These are phyloP conservation scores for Arthrobotrys iridis DNA, from an alignment of 2,329 filamentous ascomycete species.

Conservation along the genomic window DNA sequence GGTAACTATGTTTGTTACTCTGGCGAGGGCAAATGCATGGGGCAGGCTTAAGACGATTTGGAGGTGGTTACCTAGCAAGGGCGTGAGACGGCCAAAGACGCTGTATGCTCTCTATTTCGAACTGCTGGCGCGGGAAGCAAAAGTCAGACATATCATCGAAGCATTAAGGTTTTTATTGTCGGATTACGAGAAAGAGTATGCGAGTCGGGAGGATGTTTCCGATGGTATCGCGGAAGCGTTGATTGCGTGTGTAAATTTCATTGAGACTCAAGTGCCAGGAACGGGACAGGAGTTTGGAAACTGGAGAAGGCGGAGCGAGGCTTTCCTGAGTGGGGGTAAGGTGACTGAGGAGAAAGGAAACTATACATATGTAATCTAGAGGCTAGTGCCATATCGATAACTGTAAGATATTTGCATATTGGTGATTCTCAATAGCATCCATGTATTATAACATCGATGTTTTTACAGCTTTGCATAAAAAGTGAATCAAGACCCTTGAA, in stretches of 20 bases:
- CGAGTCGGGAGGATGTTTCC: conserved; percentile 19
- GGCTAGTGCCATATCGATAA: not conserved
- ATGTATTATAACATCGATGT: no score
- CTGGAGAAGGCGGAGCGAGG: conserved; percentile 54
- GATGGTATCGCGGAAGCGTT: conserved; percentile 45
- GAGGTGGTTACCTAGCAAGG: conserved; percentile 53
- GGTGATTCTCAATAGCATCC: no score
- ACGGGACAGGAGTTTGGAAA: conserved; percentile 50
- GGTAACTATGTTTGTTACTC: conserved; percentile 46
- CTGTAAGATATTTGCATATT: conserved; percentile 33
- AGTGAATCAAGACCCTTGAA: no score
- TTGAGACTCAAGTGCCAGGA: conserved; percentile 54
- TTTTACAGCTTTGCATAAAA: no score
- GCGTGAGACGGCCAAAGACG: conserved; percentile 45
- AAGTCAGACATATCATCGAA: conserved; percentile 53
- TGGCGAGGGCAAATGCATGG: conserved; percentile 23
- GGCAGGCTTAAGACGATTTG: conserved; percentile 35
- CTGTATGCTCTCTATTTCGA: conserved; percentile 55
- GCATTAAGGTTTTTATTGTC: conserved; percentile 47
- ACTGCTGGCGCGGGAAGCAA: conserved; percentile 53
- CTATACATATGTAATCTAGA: conserved; percentile 48
- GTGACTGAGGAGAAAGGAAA: conserved; percentile 6
- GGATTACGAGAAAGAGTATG: conserved; percentile 44
- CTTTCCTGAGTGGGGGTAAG: conserved; percentile 47
- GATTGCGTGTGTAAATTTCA: conserved; percentile 37